A percentile compares a stretch with the other conserved stretches of the same genome.
phyloP scores from a whole-genome alignment of 257 asterid genomes.

The Striga asiatica region DNA sequence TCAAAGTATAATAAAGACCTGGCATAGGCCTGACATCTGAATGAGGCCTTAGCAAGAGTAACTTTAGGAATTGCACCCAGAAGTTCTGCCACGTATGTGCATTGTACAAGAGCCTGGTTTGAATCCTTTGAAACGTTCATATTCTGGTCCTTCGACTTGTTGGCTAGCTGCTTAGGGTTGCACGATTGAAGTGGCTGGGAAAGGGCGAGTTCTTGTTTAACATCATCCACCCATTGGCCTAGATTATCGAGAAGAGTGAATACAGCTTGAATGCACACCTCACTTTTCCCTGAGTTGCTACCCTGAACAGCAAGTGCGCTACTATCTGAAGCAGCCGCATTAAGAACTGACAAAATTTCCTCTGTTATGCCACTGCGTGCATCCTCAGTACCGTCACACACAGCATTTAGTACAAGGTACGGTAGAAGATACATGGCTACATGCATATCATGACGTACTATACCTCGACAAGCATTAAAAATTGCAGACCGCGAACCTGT shows the following conservation, averaged over 20 bases:
- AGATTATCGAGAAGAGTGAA: slow-evolving; percentile 94
- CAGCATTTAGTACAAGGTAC: slow-evolving; percentile 78
- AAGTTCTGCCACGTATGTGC: slow-evolving; percentile 73
- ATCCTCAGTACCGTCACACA: slow-evolving; percentile 85
- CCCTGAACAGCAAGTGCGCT: slow-evolving; percentile 40
- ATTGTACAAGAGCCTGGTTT: slow-evolving; percentile 60
- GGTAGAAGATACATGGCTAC: slow-evolving; percentile 92
- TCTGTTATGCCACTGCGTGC: slow-evolving; percentile 75
- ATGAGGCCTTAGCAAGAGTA: slow-evolving; percentile 89
- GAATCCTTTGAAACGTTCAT: slow-evolving; percentile 27
- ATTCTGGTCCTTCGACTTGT: slow-evolving; percentile 50
- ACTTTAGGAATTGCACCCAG: slow-evolving; percentile 81
- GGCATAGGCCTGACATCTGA: slow-evolving; percentile 95
- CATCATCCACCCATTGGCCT: slow-evolving; percentile 98
- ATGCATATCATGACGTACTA: slow-evolving; percentile 96
- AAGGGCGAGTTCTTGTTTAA: slow-evolving; percentile 79
- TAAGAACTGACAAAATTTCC: slow-evolving; percentile 82
- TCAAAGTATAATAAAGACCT: slow-evolving; percentile 86
- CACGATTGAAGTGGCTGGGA: slow-evolving; percentile 64
- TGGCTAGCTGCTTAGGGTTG: slow-evolving; percentile 43
- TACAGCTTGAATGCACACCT: slow-evolving; percentile 94
- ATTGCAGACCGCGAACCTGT: slow-evolving; percentile 76
- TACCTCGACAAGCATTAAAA: slow-evolving; percentile 92
- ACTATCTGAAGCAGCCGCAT: slow-evolving; percentile 66
- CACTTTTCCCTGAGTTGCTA: slow-evolving; percentile 62